Conservation (phyloP, 331 rosid genomes). For the Spiraea crenata region DNA sequence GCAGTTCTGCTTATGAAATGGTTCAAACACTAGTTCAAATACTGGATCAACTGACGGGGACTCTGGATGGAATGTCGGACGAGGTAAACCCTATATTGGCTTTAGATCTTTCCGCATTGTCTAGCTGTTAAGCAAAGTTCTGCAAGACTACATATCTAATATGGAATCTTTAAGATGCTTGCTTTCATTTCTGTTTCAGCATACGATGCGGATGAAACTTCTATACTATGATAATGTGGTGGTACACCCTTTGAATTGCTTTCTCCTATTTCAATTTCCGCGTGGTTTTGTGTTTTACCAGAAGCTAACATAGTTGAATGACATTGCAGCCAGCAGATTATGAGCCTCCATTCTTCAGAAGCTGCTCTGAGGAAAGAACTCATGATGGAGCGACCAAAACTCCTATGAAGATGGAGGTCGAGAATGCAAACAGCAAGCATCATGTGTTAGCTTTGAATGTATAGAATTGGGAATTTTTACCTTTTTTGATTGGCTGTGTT, state of each 20-base stretch:
- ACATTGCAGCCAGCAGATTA: constrained; percentile 80
- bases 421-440: constrained; percentile 95
- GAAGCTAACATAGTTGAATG: constrained; percentile 11
- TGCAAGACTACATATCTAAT: not conserved
- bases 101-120: constrained; percentile 2
- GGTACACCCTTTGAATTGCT: constrained; percentile 41
- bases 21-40: constrained; percentile 65
- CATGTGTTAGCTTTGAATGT: constrained; percentile 89
- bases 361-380: constrained; percentile 75
- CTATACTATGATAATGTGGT: constrained; percentile 79
- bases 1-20: constrained; percentile 99
- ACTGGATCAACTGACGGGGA: constrained; percentile 83
- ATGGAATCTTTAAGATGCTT: constrained; percentile 4
- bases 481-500: not conserved
- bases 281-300: not conserved
- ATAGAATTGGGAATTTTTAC: not conserved
- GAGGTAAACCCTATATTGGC: constrained; percentile 49
- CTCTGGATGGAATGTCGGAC: constrained; percentile 94
- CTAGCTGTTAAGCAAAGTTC: not conserved
- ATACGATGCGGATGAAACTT: constrained; percentile 88
- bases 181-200: constrained; percentile 49
- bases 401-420: constrained; percentile 91
- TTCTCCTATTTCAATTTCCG: not conserved
- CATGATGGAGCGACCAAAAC: constrained; percentile 66
- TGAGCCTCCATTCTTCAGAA: constrained; percentile 94